Base-by-base conservation (phyloP, 208 protist species). In the Wallacemonas sp. region DNA sequence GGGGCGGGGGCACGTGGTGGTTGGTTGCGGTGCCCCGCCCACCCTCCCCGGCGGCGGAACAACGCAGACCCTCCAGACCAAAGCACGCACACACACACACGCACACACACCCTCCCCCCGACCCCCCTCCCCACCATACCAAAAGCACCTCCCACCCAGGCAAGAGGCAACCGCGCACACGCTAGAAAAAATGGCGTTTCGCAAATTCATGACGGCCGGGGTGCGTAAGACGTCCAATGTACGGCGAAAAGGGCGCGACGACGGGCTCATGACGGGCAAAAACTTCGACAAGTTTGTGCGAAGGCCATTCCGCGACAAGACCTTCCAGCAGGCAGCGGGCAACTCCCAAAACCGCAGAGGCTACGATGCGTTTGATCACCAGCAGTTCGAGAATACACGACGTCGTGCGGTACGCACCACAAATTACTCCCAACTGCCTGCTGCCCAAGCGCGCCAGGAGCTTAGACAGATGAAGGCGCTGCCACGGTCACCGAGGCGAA, bases 101-200 rank as follows among this genome's bases (percentile, higher is more conserved):
- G n/a, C n/a, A n/a, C n/a, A n/a, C n/a, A n/a, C n/a, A n/a, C n/a
- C n/a, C n/a, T n/a, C n/a, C n/a, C n/a, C 18, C 0, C 0, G 4
- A 0, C 22, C 26, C 10, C 31, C 52, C 52, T 29, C 32, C 26
- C 23, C 52, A 25, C 2, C 52, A 14, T 10, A 7, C 14, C 0
- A 36, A 23, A 36, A 16, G 18, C 31, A 4, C 3, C 11, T 12
- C 26, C 4, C 54, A 23, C 18, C 48, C 32, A 4, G 12, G 29
- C 5, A 2, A 38, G 32, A 55, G 10, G 16, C 18, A 57, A 3
- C 8, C 18, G 38, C 18, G 18, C 0, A 14, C 26, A 57, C 14
- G n/a, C n/a, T n/a, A 57, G 22, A 57, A 32, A 41, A 39, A 22
- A 79, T 79, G 74, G 20, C 67, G 20, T 79, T 79, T 46, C 46